These are phyloP conservation scores for Suhomyces prunicola DNA, from an alignment of 805 yeast genomes.

Conservation along the genomic window DNA sequence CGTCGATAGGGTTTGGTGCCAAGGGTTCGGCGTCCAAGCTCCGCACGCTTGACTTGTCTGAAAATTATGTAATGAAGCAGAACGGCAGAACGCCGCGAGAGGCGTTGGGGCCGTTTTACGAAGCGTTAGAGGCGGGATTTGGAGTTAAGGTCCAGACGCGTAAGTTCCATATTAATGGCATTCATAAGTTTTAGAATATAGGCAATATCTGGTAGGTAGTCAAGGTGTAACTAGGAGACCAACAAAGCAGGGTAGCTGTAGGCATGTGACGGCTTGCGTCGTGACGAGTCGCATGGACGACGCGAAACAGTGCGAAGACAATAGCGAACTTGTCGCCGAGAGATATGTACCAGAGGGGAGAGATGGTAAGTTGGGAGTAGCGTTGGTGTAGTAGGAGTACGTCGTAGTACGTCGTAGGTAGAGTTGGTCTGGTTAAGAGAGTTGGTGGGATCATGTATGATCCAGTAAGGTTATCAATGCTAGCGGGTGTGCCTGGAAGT, in stretches of 20 bases:
- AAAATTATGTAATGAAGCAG: constrained; percentile 15
- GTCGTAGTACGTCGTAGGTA: too few species aligned
- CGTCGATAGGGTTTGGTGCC: not conserved
- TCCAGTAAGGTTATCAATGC: too few species aligned
- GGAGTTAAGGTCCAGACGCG: constrained; percentile 16
- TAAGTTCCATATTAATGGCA: constrained; percentile 24
- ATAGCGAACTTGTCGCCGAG: too few species aligned
- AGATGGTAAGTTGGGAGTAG: too few species aligned
- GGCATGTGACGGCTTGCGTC: not conserved
- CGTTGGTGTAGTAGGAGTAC: too few species aligned
- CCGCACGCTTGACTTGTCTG: constrained; percentile 16
- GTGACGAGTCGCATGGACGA: not conserved
- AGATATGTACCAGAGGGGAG: too few species aligned
- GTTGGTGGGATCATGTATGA: too few species aligned
- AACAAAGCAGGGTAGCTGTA: not conserved
- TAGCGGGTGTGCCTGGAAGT: too few species aligned
- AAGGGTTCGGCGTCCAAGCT: constrained; percentile 8
- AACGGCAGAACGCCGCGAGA: constrained; percentile 6
- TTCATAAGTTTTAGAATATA: not conserved
- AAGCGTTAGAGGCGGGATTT: constrained; percentile 18
- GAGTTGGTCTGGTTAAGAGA: too few species aligned
- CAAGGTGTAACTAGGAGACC: not conserved
- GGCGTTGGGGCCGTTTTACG: constrained; percentile 21
- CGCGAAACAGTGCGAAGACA: not conserved
- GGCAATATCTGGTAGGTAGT: not conserved